Percentiles rank a stretch among this genome's conserved stretches.
Conservation (phyloP, 2,329 filamentous ascomycete genomes). For the Teratosphaeria gauchensis region DNA sequence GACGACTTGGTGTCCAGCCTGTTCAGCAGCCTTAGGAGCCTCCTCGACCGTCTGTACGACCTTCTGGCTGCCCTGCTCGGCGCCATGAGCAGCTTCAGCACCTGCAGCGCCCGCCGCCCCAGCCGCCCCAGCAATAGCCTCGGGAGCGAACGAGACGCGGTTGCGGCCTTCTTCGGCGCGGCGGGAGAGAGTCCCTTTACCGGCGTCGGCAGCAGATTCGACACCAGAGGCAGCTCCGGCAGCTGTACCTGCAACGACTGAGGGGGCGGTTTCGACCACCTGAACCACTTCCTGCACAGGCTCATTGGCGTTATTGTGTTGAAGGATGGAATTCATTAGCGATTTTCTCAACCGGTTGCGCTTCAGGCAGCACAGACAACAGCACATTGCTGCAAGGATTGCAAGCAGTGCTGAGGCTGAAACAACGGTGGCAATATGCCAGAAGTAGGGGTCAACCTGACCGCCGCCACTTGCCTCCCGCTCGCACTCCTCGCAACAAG, state of each 20-base stretch:
- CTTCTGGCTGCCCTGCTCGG: neutral
- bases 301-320: neutral
- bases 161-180: constrained; percentile 84
- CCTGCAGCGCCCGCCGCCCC: neutral
- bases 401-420: neutral
- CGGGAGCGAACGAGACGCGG: constrained; percentile 31
- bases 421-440: neutral
- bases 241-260: neutral
- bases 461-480: neutral
- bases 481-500: neutral
- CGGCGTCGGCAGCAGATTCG: neutral
- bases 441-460: neutral
- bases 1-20: neutral
- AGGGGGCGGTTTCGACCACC: neutral
- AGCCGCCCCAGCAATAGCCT: neutral
- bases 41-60: neutral
- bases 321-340: neutral
- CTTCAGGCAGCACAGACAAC: neutral
- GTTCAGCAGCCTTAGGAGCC: neutral
- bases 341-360: neutral
- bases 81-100: neutral
- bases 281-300: neutral
- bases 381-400: neutral
- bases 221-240: neutral
- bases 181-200: constrained; percentile 54